Base-by-base conservation (phyloP, 1,284 basidiomycete genomes). In the Apiotrichum gracile region DNA sequence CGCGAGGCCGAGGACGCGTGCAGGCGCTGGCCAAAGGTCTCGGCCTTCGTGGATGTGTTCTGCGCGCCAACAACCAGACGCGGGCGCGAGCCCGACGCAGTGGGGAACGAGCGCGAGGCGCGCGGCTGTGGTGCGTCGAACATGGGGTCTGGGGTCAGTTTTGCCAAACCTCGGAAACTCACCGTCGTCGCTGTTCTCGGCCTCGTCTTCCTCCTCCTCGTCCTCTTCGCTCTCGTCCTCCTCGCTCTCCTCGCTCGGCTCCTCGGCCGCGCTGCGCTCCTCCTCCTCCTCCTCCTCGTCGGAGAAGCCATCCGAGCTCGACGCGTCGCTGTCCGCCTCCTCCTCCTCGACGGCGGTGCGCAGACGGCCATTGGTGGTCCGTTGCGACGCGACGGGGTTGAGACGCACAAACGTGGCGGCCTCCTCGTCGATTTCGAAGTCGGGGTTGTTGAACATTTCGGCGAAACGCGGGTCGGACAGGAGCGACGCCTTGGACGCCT, bases 401-500 rank as follows among this genome's bases (percentile, higher is more conserved):
- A 97, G 82, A 62, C 97, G 76, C 22, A 86, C 86, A 69, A 82
- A 99, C 76, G 97, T 96, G 68, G 88, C 80, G 60, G 80, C 88
- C 39, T 76, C 81, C 76, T 92, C 86, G 73, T 98, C 93, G 62
- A 99, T 88, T 68, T 89, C 82, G 74, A 90, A 99, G 55, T 89
- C 89, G n/a, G 91, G 87, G 68, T 97, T 86, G 72, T 89, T 85
- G 76, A 96, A 99, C 44, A 99, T 80, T 50, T 86, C 87, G 52
- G 85, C 80, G 82, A 98, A 98, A 59, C 96, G 87, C 51, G 86
- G 82, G 75, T 98, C 96, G 45, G 77, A 83, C 57, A 97, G 82
- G 59, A 98, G 75, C n/a, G 66, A 79, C 54, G 74, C 77, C 37
- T 63, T 72, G 21, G 71, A 74, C 26, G 69, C 72, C 31, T 67